Percentiles rank a stretch among this genome's conserved stretches.
Conservation (phyloP, 2,329 filamentous ascomycete genomes). For the Sporothrix pseudoabietina region DNA sequence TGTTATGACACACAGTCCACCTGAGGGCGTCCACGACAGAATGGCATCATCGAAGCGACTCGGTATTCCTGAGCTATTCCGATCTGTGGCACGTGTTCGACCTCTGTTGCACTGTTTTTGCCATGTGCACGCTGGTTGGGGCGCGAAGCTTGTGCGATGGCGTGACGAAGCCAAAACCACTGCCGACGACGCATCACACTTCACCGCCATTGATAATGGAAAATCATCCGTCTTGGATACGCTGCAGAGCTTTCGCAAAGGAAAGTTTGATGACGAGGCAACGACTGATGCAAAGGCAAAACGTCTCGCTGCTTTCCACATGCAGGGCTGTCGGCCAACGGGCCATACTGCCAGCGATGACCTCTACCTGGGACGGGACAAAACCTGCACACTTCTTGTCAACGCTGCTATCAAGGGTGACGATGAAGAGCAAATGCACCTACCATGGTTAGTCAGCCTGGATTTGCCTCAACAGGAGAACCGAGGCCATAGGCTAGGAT, state of each 20-base stretch:
- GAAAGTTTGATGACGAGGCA: slow-evolving; percentile 29
- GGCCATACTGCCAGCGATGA: slow-evolving; percentile 42
- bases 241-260: slow-evolving; percentile 37
- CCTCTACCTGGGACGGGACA: slow-evolving; percentile 35
- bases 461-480: background rate
- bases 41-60: slow-evolving; percentile 40
- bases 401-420: slow-evolving; percentile 54
- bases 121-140: slow-evolving; percentile 64
- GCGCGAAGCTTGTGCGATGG: slow-evolving; percentile 58
- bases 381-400: slow-evolving; percentile 57
- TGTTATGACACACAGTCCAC: slow-evolving; percentile 59
- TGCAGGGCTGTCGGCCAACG: slow-evolving; percentile 37
- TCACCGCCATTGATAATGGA: slow-evolving; percentile 53
- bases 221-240: slow-evolving; percentile 45
- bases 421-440: background rate
- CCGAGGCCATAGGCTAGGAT: too few species aligned
- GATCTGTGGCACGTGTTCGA: slow-evolving; percentile 47
- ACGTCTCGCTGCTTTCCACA: background rate
- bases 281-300: background rate
- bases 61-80: slow-evolving; percentile 51
- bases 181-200: slow-evolving; percentile 45
- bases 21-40: slow-evolving; percentile 53
- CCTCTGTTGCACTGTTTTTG: slow-evolving; percentile 59
- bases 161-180: slow-evolving; percentile 32
- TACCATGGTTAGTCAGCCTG: slow-evolving; percentile 5